These are phyloP conservation scores for Haberlea rhodopensis DNA, from an alignment of 257 asterid genomes.

Conservation along the genomic window DNA sequence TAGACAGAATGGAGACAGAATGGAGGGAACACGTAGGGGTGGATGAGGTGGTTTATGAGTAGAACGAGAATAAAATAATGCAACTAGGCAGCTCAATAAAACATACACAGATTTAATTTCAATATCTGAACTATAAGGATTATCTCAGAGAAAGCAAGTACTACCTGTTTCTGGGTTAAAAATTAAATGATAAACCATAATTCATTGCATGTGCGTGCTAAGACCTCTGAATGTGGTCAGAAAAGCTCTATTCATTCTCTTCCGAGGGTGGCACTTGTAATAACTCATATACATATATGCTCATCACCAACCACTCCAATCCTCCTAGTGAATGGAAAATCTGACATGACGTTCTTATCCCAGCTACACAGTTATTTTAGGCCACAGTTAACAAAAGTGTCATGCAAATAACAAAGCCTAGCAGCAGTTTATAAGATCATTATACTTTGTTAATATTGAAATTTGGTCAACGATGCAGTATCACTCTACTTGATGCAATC, in stretches of 20 bases:
- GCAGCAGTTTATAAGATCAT: neutral
- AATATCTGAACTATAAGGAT: neutral
- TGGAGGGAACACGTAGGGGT: neutral
- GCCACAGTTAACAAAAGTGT: neutral
- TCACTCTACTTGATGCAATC: neutral
- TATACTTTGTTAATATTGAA: neutral
- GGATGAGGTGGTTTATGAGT: neutral
- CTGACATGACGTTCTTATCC: neutral
- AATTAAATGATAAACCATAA: neutral
- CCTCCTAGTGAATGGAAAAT: neutral
- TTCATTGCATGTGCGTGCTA: neutral
- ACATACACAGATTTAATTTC: neutral
- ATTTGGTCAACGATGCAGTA: too few species aligned
- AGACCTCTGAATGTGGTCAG: neutral
- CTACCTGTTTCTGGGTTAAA: neutral
- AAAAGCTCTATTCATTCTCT: neutral
- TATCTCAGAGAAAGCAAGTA: too few species aligned
- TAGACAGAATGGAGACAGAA: too few species aligned
- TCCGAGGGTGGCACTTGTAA: neutral
- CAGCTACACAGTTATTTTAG: neutral
- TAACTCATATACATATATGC: neutral
- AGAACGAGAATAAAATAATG: neutral
- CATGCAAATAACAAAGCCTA: neutral
- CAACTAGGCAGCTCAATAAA: conserved; percentile 11
- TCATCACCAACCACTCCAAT: neutral